Base-by-base conservation (phyloP, 1,284 basidiomycete genomes). In the Irpex sp. region DNA sequence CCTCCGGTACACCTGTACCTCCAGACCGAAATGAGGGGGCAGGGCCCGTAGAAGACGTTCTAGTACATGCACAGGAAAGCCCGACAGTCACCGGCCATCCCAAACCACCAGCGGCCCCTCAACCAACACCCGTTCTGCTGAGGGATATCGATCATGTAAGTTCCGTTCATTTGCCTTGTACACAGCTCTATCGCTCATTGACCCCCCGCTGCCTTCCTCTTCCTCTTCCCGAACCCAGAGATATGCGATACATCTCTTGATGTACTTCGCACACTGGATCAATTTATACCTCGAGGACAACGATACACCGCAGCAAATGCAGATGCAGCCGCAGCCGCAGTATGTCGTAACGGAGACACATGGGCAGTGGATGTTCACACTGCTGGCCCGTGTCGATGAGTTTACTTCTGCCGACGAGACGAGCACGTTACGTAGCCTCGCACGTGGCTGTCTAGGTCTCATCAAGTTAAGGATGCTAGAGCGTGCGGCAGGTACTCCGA, bases 191-290 rank as follows among this genome's bases (percentile, higher is more conserved):
- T 21, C 21, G 38, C 34, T 15, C 19, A 40, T 17, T 58, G 6
- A 40, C 55, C 8, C 17, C 7, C 21, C 21, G n/a, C 19, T 70
- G 59, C 38, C 15, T 40, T 40, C 15, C 15, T 40, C 8, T 40
- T 15, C 38, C 15, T 40, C 38, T 40, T 40, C 7, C 38, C 38
- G 38, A 40, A 40, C 61, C 26, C 63, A 93, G 91, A 81, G 81
- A 69, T 85, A 80, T 72, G 83, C 89, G 9, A 72, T 92, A n/a
- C 90, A 91, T 71, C 79, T 94, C 54, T 75, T 94, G 59, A 90
- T 89, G 84, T 93, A 92, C 73, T 92, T 93, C 71, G 81, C 85
- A n/a, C 82, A 91, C 67, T 94, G 92, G 92, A 86, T 92, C 66
- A 85, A 85, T 66, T 68, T 83, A 15, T 81, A 90, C 64, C 70